A percentile compares a stretch with the other conserved stretches of the same genome.
Conservation (phyloP, 805 yeast species). For the Wickerhamomyces queroliae region DNA sequence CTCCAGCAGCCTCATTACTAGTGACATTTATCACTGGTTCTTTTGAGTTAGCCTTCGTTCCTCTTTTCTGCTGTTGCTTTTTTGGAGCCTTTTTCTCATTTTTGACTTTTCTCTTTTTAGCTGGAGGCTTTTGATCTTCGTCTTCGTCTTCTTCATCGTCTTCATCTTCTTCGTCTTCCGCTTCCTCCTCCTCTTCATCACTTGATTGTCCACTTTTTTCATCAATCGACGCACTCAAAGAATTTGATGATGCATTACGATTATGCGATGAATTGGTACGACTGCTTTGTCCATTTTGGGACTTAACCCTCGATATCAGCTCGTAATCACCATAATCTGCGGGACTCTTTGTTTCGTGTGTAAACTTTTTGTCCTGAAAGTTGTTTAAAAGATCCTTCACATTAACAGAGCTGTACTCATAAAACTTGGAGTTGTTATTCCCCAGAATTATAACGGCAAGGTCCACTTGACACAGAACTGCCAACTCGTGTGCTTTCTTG, state of each 20-base stretch:
- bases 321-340: conserved; percentile 59
- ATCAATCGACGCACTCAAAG: conserved; percentile 12
- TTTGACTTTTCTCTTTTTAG: conserved; percentile 4
- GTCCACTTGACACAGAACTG: conserved; percentile 90
- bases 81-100: background rate
- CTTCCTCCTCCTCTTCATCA: conserved; percentile 16
- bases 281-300: background rate
- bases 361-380: conserved; percentile 26
- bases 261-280: conserved; percentile 4
- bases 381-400: conserved; percentile 42
- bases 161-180: conserved; percentile 10
- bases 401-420: conserved; percentile 76
- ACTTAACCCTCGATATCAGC: conserved; percentile 27
- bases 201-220: conserved; percentile 8
- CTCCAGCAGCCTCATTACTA: too few species aligned
- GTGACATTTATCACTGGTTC: too few species aligned
- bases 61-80: background rate
- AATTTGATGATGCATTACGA: conserved; percentile 6
- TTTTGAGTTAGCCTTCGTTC: background rate
- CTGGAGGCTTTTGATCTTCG: conserved; percentile 8
- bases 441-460: conserved; percentile 87
- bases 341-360: conserved; percentile 61
- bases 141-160: conserved; percentile 9
- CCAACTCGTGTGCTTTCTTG: conserved; percentile 54
- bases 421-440: conserved; percentile 66